Base-by-base conservation (phyloP, 306 rosid genomes). In the Bauhinia variegata region DNA sequence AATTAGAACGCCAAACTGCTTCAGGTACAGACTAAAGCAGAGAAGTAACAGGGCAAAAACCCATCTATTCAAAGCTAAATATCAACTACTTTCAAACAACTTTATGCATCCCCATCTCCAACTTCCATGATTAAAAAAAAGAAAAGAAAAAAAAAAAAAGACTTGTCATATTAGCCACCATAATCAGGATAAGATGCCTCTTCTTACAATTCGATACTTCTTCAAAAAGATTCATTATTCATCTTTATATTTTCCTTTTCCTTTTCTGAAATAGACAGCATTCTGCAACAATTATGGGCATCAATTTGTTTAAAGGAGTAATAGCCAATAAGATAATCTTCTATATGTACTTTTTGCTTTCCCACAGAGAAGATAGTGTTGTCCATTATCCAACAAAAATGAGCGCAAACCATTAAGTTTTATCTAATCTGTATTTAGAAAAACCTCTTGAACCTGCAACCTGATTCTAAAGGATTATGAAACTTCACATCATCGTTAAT, bases 1-100 rank as follows among this genome's bases (percentile, higher is more conserved):
- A 60, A 44, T 63, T 63, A 63, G 54, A 54, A 36, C 19, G 49
- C 0, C 50, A 33, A 42, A 72, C 46, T 54, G 52, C 38, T 64
- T 44, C 50, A 55, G 19, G 36, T 11, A 46, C 36, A 44, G 36
- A 33, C 23, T 32, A 33, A 16, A 62, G 63, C 16, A 41, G 55
- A 46, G 43, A 72, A 49, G 51, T 7, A 61, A 30, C 12, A n/a
- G 0, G 30, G 9, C 28, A 15, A 37, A 11, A 12, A 71, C 13
- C 13, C 19, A 63, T 63, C 31, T 46, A 8, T 37, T 43, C n/a
- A 17, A 72, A 42, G 7, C 10, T 19, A 50, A 23, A 23, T 23
- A 23, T 23, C 14, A 19, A 30, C 36, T 10, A 5, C 33, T 17
- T 51, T 10, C 16, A 61, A 23, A 46, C 15, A 28, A 39, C 1